A percentile compares a stretch with the other conserved stretches of the same genome.
Evolutionary conservation across 2,329 filamentous ascomycete species (phyloP).

Genomic region (Cercospora sp.): DNA sequence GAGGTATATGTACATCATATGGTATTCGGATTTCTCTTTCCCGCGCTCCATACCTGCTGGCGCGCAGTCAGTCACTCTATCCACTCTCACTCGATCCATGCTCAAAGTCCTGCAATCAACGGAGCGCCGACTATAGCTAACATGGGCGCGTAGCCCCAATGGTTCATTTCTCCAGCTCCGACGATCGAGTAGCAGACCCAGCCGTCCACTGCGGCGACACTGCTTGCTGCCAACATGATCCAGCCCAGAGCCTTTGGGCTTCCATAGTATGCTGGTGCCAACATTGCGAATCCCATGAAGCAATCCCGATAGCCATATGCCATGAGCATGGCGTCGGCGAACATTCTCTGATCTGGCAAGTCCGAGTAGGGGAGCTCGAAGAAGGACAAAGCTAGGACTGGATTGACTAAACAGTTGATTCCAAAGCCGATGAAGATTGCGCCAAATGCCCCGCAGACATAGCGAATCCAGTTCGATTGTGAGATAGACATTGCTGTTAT

Average conservation of each 20-base stretch:
- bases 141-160: constrained; percentile 12
- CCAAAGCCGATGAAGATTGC: constrained; percentile 15
- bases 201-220: constrained; percentile 3
- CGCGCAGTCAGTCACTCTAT: background rate
- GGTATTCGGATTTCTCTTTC: background rate
- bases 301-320: constrained; percentile 8
- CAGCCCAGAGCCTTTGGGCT: constrained; percentile 3
- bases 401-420: constrained; percentile 3
- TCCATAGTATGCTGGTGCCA: constrained; percentile 3
- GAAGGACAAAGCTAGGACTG: constrained; percentile 9
- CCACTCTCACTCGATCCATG: background rate
- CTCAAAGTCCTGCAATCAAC: constrained; percentile 2
- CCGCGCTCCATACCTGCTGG: background rate
- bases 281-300: constrained; percentile 8
- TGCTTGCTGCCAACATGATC: constrained; percentile 9
- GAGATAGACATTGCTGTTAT: constrained; percentile 6
- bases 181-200: constrained; percentile 3
- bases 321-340: constrained; percentile 8
- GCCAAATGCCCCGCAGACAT: constrained; percentile 2
- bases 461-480: constrained; percentile 8
- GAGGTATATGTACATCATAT: background rate
- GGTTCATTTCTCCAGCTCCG: constrained; percentile 5
- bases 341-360: constrained; percentile 4
- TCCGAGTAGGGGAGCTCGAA: constrained; percentile 8
- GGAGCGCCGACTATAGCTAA: background rate